A percentile compares a stretch with the other conserved stretches of the same genome.
These are phyloP conservation scores for Xerocomellus intermedius DNA, from an alignment of 768 basidiomycete genomes.

Conservation along the genomic window DNA sequence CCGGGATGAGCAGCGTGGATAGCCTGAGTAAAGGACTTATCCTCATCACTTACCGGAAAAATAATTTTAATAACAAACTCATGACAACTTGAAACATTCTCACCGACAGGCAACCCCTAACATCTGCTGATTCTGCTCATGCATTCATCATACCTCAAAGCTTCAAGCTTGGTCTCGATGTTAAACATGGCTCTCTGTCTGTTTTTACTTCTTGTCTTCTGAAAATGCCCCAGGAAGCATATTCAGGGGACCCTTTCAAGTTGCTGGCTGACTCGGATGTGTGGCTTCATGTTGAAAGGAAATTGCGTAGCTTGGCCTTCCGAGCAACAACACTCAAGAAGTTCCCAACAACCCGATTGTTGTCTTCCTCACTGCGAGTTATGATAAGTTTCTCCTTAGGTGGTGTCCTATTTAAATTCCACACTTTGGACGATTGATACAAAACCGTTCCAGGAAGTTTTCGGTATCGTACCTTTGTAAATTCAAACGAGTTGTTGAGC, in stretches of 20 bases:
- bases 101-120: no score
- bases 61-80: neutral
- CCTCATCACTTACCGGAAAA: no score
- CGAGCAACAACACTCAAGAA: no score
- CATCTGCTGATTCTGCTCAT: no score
- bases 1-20: neutral
- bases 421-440: neutral
- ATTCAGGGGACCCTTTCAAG: no score
- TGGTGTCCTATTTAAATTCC: neutral
- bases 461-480: neutral
- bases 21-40: no score
- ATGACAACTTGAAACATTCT: no score
- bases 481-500: neutral
- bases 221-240: neutral
- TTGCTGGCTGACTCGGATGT: no score
- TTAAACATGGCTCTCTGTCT: neutral
- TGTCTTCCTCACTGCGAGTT: neutral
- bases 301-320: no score
- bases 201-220: neutral
- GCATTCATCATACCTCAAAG: neutral
- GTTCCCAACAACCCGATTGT: neutral
- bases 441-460: neutral
- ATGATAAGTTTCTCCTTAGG: neutral
- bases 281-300: no score
- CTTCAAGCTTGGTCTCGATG: neutral